Conservation (phyloP, 192 early-diverging fungal genomes). For the Gaertneriomyces semiglobifer region DNA sequence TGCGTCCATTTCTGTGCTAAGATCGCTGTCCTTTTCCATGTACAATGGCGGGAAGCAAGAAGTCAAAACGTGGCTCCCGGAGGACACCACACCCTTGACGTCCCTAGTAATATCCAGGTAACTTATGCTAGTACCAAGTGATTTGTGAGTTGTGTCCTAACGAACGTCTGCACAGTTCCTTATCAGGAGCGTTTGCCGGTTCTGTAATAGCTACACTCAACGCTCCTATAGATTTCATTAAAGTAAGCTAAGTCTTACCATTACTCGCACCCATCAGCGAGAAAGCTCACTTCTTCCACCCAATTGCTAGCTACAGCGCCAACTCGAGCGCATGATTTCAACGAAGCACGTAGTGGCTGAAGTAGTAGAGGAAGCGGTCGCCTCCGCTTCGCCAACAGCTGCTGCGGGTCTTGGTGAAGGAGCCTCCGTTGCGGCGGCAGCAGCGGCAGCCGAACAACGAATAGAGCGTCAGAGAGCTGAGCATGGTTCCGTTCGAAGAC, state of each 20-base stretch:
- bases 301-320: constrained; percentile 22
- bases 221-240: constrained; percentile 55
- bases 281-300: background rate
- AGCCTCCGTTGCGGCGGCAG: constrained; percentile 16
- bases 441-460: constrained; percentile 6
- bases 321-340: constrained; percentile 29
- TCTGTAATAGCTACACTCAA: constrained; percentile 41
- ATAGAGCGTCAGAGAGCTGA: constrained; percentile 2
- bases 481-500: background rate
- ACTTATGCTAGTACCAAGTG: no score
- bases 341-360: background rate
- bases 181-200: constrained; percentile 42
- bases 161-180: background rate
- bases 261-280: background rate
- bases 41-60: constrained; percentile 72
- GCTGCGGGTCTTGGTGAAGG: constrained; percentile 41
- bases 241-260: constrained; percentile 29
- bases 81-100: constrained; percentile 3
- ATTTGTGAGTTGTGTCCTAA: no score
- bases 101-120: constrained; percentile 6
- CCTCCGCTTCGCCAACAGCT: constrained; percentile 16
- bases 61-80: constrained; percentile 33
- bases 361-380: constrained; percentile 22
- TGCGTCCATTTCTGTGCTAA: constrained; percentile 78
- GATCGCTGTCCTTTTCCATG: constrained; percentile 86